Evolutionary conservation across 1,284 basidiomycete genomes (phyloP).

Genomic region (Boletus holoroseus): DNA sequence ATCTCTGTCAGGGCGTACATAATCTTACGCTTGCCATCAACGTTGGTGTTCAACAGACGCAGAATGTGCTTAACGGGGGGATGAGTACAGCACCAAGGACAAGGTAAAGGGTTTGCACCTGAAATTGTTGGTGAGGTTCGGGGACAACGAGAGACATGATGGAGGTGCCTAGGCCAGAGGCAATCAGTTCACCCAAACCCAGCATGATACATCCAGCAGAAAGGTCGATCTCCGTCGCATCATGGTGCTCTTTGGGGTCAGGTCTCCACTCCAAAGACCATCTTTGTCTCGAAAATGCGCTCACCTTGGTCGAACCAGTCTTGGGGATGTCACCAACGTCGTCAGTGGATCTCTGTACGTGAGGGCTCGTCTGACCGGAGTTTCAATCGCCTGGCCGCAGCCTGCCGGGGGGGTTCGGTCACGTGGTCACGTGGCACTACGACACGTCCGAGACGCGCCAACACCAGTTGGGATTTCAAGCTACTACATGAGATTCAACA

Average conservation of each 20-base stretch:
- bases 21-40: slow-evolving; percentile 98
- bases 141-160: slow-evolving; percentile 91
- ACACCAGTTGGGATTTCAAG: slow-evolving; percentile 11
- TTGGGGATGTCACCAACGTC: slow-evolving; percentile 18
- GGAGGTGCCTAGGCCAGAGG: slow-evolving; percentile 12
- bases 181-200: slow-evolving; percentile 20
- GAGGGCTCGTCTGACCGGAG: slow-evolving; percentile 19
- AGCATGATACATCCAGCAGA: slow-evolving; percentile 18
- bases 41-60: slow-evolving; percentile 99
- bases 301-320: slow-evolving; percentile 27
- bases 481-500: slow-evolving; percentile 21
- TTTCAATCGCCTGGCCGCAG: slow-evolving; percentile 22
- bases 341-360: slow-evolving; percentile 4
- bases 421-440: slow-evolving; percentile 24
- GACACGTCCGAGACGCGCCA: slow-evolving; percentile 24
- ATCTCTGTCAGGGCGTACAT: slow-evolving; percentile 98
- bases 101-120: slow-evolving; percentile 43
- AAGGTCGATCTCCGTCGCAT: not conserved
- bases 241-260: not conserved
- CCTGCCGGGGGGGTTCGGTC: slow-evolving; percentile 26
- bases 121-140: slow-evolving; percentile 89
- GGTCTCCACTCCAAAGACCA: not conserved
- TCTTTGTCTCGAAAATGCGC: slow-evolving; percentile 6
- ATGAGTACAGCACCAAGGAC: slow-evolving; percentile 4
- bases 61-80: slow-evolving; percentile 73